Evolutionary conservation across 371 early-diverging fungal species (phyloP), one percentile per base, ranked within the genome.

Genomic region (Rhizopus delemar): DNA sequence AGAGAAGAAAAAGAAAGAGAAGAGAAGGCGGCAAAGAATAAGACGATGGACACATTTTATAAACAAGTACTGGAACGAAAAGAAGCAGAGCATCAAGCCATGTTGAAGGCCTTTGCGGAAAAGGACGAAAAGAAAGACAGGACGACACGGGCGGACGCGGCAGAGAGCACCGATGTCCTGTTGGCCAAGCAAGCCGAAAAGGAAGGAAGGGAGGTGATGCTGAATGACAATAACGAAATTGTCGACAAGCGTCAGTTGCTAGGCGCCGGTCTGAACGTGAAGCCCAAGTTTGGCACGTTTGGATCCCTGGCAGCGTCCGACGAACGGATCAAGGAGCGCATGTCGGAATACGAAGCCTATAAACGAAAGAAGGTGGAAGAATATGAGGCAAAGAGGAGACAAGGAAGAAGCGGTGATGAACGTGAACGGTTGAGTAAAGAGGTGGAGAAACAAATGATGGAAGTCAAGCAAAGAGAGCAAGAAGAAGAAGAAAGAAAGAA

Each of bases 221-320:
- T 91, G 38, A 91, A 91, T 58, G 93, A 86, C 45, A 87, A 86
- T 16, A 86, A 88, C 29, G 85, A 90, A 51, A 78, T 94, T 46
- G 88, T 94, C 13, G 93, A 94, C 66, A 91, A 91, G 64, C 81
- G 91, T 28, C 84, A 90, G 28, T 69, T 91, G 4, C 77, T 94
- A 15, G 73, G 78, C 8, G 90, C 89, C 15, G 95, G 95, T 1
- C 75, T 95, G 36, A 93, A 93, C 57, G 65, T 92, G 33, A 80
- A 75, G 49, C 55, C 73, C 39, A 65, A 70, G 59, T 70, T 77
- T 68, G 73, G 80, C 46, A 63, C 68, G 5, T 56, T 71, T 53
- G 52, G 57, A 12, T 67, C 69, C 29, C 43, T 77, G 52, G 65
- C 70, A 48, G 60, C 63, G 6, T 66, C 70, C 8, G 70, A 67